These are phyloP conservation scores for Zygoascus tannicola DNA, from an alignment of 805 yeast genomes.

Conservation along the genomic window DNA sequence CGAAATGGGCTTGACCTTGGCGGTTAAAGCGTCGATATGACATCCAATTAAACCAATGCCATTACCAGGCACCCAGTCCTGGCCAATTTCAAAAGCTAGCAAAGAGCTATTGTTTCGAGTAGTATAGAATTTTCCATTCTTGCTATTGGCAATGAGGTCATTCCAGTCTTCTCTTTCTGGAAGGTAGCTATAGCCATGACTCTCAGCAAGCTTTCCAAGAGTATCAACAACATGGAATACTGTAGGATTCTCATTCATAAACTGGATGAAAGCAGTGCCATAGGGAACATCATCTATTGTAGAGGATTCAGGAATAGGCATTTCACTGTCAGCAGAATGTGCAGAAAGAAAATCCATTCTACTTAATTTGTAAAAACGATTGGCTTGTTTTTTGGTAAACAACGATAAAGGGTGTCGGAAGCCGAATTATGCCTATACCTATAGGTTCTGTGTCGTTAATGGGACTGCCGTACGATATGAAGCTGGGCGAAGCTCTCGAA, in stretches of 20 bases:
- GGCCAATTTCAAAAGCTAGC: constrained; percentile 62
- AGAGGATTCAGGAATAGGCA: too few species aligned
- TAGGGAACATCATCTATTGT: not conserved
- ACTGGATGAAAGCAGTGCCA: constrained; percentile 35
- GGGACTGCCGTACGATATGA: too few species aligned
- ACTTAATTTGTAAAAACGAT: too few species aligned
- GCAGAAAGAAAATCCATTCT: too few species aligned
- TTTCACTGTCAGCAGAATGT: too few species aligned
- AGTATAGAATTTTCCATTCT: constrained; percentile 36
- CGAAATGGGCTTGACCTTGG: constrained; percentile 61
- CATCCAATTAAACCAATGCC: constrained; percentile 55
- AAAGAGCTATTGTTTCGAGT: constrained; percentile 59
- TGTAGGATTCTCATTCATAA: constrained; percentile 66
- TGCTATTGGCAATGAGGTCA: constrained; percentile 13
- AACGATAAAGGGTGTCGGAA: too few species aligned
- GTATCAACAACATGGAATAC: constrained; percentile 54
- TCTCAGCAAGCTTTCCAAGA: constrained; percentile 31
- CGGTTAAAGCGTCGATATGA: constrained; percentile 62
- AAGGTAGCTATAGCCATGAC: constrained; percentile 49
- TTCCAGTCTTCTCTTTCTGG: constrained; percentile 46
- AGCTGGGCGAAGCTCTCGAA: too few species aligned
- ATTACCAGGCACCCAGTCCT: constrained; percentile 48
- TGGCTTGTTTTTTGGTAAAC: too few species aligned
- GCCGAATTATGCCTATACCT: too few species aligned
- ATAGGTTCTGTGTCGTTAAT: too few species aligned